Conservation (phyloP, 208 protist species). For the Leishmania major region DNA sequence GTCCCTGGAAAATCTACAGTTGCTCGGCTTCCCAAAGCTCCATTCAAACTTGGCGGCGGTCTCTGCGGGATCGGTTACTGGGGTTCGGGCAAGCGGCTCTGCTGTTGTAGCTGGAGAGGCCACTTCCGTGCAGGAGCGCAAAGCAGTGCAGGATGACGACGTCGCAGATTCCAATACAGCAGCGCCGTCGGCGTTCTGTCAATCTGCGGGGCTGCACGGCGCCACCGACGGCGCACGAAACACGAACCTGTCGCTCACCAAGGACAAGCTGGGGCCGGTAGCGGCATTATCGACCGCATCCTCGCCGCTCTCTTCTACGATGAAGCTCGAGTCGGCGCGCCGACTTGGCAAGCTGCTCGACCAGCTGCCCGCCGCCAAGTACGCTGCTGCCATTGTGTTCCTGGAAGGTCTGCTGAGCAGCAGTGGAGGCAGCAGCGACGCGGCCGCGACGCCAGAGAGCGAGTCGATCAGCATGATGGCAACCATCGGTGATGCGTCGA, state of each 20-base stretch:
- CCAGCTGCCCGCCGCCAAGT: slow-evolving; percentile 56
- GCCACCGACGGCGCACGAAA: slow-evolving; percentile 1
- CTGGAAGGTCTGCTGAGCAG: slow-evolving; percentile 56
- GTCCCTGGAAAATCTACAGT: slow-evolving; percentile 7
- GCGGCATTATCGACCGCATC: neutral
- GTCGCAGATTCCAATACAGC: neutral
- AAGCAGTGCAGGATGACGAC: neutral
- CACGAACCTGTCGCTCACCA: neutral
- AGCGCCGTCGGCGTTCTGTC: neutral
- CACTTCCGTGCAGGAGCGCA: neutral
- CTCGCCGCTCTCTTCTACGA: slow-evolving; percentile 10
- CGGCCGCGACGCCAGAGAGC: slow-evolving; percentile 8
- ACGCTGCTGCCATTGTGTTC: slow-evolving; percentile 59
- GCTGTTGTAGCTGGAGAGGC: neutral
- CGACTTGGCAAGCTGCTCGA: slow-evolving; percentile 41
- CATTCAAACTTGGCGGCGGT: neutral
- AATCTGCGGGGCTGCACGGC: neutral
- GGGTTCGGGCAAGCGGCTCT: neutral
- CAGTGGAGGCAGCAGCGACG: slow-evolving; percentile 17
- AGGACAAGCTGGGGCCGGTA: neutral
- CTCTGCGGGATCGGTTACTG: neutral
- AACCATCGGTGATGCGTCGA: slow-evolving; percentile 18
- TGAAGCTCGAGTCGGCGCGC: slow-evolving; percentile 23
- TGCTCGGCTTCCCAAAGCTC: slow-evolving; percentile 13
- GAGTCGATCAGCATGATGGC: slow-evolving; percentile 23